These are phyloP conservation scores for Candida gigantensis DNA, from an alignment of 1,139 yeast genomes.

Conservation along the genomic window DNA sequence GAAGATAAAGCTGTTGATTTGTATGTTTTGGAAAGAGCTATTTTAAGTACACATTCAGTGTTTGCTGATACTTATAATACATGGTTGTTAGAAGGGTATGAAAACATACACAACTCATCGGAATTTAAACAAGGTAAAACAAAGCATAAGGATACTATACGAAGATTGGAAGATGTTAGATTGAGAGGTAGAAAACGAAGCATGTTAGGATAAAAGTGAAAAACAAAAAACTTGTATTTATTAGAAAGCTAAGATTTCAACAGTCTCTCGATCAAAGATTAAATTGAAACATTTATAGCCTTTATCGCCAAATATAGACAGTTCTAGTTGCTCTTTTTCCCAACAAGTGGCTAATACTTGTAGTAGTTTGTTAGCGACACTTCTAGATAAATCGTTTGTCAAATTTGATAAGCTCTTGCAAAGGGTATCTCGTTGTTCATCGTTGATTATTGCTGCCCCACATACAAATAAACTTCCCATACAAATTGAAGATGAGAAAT, in stretches of 20 bases:
- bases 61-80: constrained; percentile 62
- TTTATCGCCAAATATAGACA: constrained; percentile 10
- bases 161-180: constrained; percentile 79
- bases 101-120: constrained; percentile 33
- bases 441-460: constrained; percentile 9
- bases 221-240: neutral
- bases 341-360: constrained; percentile 9
- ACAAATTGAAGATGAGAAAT: constrained; percentile 11
- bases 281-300: constrained; percentile 12
- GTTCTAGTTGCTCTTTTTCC: constrained; percentile 11
- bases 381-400: constrained; percentile 7
- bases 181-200: constrained; percentile 93
- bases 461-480: constrained; percentile 10
- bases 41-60: constrained; percentile 84
- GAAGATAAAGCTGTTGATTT: constrained; percentile 97
- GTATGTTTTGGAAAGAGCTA: constrained; percentile 91
- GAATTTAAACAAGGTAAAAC: constrained; percentile 32
- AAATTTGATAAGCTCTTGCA: constrained; percentile 5
- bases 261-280: constrained; percentile 12
- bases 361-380: constrained; percentile 10
- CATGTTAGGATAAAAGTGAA: constrained; percentile 12
- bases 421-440: constrained; percentile 7
- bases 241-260: constrained; percentile 12
- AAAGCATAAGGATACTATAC: constrained; percentile 56
- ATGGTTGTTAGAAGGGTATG: constrained; percentile 79